These are phyloP conservation scores for Hypoxylon subgilvum DNA, from an alignment of 495 filamentous ascomycete species.

Conservation along the genomic window DNA sequence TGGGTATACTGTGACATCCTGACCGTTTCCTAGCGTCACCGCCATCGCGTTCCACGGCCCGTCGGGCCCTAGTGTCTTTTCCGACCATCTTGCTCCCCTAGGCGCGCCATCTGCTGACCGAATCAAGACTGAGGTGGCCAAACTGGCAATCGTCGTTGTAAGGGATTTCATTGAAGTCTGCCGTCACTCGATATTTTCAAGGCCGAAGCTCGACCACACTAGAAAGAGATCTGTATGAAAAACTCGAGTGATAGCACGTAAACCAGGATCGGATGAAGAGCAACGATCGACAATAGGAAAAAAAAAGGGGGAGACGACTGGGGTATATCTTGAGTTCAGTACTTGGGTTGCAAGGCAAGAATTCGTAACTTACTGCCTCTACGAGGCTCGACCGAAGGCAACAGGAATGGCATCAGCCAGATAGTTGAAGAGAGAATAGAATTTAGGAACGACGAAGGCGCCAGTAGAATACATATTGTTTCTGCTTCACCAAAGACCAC, in stretches of 20 bases:
- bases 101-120: not conserved
- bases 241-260: not conserved
- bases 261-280: not conserved
- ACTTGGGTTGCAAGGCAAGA: not conserved
- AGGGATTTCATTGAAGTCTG: slow-evolving; percentile 6
- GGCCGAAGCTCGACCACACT: not conserved
- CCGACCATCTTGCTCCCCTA: slow-evolving; percentile 15
- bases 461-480: not conserved
- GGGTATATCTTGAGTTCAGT: not conserved
- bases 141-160: not conserved
- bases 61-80: slow-evolving; percentile 23
- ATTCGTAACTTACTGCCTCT: not conserved
- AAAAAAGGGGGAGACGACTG: slow-evolving; percentile 9
- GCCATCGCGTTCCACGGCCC: slow-evolving; percentile 20
- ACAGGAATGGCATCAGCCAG: not conserved
- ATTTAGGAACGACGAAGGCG: not conserved
- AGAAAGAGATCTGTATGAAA: not conserved
- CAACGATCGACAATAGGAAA: slow-evolving; percentile 8
- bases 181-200: not conserved
- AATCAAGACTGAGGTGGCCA: slow-evolving; percentile 1
- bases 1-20: slow-evolving; percentile 13
- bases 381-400: slow-evolving; percentile 7
- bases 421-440: not conserved
- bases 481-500: no score
- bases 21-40: slow-evolving; percentile 10